Evolutionary conservation across 1,284 basidiomycete species (phyloP).

Genomic region (Naganishia albida): DNA sequence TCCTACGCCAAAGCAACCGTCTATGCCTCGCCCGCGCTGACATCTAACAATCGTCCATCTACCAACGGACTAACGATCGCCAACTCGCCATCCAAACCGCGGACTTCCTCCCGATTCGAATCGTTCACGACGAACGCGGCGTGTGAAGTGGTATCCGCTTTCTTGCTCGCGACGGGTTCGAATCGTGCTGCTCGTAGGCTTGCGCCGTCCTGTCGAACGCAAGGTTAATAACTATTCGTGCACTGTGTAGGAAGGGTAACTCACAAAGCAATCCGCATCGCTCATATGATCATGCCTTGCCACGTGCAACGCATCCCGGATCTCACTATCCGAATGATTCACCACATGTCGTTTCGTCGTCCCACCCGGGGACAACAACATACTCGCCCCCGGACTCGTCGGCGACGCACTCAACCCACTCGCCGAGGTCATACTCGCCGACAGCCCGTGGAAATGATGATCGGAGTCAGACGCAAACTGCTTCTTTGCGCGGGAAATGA

Average conservation of each 20-base stretch:
- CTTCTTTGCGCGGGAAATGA: slow-evolving; percentile 37
- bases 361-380: slow-evolving; percentile 55
- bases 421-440: not conserved
- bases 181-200: slow-evolving; percentile 17
- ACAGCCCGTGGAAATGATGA: slow-evolving; percentile 33
- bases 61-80: slow-evolving; percentile 66
- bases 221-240: not conserved
- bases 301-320: slow-evolving; percentile 65
- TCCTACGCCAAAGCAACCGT: not conserved
- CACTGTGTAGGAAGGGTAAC: slow-evolving; percentile 43
- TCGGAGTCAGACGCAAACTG: slow-evolving; percentile 51
- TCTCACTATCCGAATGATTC: slow-evolving; percentile 55
- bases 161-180: not conserved
- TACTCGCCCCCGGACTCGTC: slow-evolving; percentile 36
- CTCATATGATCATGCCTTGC: slow-evolving; percentile 74
- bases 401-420: slow-evolving; percentile 41
- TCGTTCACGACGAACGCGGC: slow-evolving; percentile 42
- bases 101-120: slow-evolving; percentile 42
- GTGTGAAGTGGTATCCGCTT: slow-evolving; percentile 2
- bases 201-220: slow-evolving; percentile 20
- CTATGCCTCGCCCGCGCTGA: slow-evolving; percentile 37
- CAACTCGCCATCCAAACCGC: slow-evolving; percentile 59
- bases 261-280: slow-evolving; percentile 70
- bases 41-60: slow-evolving; percentile 71
- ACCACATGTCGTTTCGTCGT: slow-evolving; percentile 57